Conservation (phyloP, 2,329 filamentous ascomycete genomes). For the Endoconidiophora laricicola region DNA sequence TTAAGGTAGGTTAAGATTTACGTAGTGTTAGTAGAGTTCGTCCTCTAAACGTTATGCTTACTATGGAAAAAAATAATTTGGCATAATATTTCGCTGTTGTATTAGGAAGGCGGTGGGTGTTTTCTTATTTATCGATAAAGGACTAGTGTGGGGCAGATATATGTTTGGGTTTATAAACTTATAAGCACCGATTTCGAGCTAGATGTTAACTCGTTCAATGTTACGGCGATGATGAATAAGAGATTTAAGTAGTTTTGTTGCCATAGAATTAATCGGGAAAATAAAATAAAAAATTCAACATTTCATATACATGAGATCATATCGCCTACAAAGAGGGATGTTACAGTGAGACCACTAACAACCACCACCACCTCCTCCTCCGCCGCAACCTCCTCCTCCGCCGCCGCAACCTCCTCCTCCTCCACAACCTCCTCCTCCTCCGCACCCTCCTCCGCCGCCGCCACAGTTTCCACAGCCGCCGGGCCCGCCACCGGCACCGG, state of each 20-base stretch:
- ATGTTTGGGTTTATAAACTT: background rate
- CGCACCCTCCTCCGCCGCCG: slow-evolving; percentile 12
- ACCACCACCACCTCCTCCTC: background rate
- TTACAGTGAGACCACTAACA: background rate
- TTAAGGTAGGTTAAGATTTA: too few relatives aligned
- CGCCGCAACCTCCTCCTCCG: background rate
- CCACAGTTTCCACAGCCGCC: slow-evolving; percentile 20
- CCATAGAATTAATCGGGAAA: background rate
- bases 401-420: background rate
- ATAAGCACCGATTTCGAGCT: background rate
- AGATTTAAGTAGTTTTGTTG: background rate
- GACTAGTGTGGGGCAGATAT: background rate
- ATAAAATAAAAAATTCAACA: background rate
- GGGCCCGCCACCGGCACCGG: slow-evolving; percentile 28
- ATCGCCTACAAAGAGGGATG: too few relatives aligned
- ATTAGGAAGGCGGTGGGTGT: slow-evolving; percentile 8
- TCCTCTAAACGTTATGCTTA: too few relatives aligned
- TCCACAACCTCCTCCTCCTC: slow-evolving; percentile 3
- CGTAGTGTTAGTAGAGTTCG: background rate
- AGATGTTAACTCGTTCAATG: too few relatives aligned
- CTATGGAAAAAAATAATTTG: slow-evolving; percentile 5
- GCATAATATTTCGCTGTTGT: background rate
- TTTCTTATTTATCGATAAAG: slow-evolving; percentile 10
- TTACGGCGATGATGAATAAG: too few relatives aligned
- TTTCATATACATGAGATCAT: too few relatives aligned